phyloP scores from a whole-genome alignment of 371 early-diverging fungal genomes.

The Rhizopus stolonifer region DNA sequence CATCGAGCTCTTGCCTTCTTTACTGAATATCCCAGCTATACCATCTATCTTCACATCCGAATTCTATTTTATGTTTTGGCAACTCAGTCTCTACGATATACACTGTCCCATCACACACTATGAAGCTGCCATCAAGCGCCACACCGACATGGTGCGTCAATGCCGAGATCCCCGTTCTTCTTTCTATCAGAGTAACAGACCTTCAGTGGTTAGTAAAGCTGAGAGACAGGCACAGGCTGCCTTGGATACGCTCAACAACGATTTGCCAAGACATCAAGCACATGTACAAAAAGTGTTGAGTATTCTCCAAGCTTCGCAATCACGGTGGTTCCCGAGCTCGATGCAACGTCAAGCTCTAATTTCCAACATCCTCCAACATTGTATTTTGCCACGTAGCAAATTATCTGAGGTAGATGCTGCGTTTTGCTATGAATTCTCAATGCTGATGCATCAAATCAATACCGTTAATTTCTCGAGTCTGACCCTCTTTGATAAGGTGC shows the following conservation, averaged over 20 bases:
- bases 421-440: constrained; percentile 81
- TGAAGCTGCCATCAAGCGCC: constrained; percentile 63
- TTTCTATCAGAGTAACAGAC: constrained; percentile 26
- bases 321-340: constrained; percentile 68
- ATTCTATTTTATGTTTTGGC: constrained; percentile 89
- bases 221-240: constrained; percentile 43
- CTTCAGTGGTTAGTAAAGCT: constrained; percentile 32
- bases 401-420: constrained; percentile 80
- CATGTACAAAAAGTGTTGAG: constrained; percentile 48
- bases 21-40: constrained; percentile 38
- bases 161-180: constrained; percentile 37
- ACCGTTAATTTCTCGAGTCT: constrained; percentile 77
- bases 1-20: constrained; percentile 11
- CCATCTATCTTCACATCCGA: constrained; percentile 62
- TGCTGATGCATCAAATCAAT: constrained; percentile 75
- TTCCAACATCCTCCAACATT: constrained; percentile 70
- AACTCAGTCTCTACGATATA: constrained; percentile 80
- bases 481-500: constrained; percentile 73
- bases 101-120: constrained; percentile 74
- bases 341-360: constrained; percentile 54
- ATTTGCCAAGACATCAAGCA: constrained; percentile 44
- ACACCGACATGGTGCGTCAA: constrained; percentile 44
- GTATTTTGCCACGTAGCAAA: constrained; percentile 75
- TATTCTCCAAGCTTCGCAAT: constrained; percentile 60
- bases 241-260: constrained; percentile 31